Evolutionary conservation across 2,329 filamentous ascomycete species (phyloP).

Genomic region (Fusarium cyanostomum): DNA sequence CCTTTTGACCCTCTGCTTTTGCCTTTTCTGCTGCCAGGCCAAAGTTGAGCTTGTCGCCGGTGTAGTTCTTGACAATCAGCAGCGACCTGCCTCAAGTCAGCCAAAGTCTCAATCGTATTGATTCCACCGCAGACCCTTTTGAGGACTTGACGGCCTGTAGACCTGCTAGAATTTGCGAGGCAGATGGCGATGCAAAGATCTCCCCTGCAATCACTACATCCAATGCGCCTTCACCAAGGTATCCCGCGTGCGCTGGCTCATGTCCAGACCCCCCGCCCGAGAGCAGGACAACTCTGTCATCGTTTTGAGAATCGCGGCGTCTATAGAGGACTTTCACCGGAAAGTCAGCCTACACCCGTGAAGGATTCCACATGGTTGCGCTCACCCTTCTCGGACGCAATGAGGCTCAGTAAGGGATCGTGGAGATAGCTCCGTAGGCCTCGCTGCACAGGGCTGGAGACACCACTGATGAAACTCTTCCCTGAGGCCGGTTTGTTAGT

Average conservation of each 20-base stretch:
- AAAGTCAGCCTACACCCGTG: background rate
- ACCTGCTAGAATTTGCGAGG: slow-evolving; percentile 36
- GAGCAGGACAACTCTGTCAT: slow-evolving; percentile 34
- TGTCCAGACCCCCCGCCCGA: slow-evolving; percentile 40
- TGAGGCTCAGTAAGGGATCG: slow-evolving; percentile 35
- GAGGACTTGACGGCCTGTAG: slow-evolving; percentile 35
- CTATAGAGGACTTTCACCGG: slow-evolving; percentile 33
- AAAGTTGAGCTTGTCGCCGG: slow-evolving; percentile 44
- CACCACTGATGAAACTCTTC: slow-evolving; percentile 39
- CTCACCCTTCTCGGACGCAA: slow-evolving; percentile 35
- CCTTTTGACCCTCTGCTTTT: slow-evolving; percentile 37
- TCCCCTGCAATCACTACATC: slow-evolving; percentile 38
- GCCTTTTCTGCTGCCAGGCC: slow-evolving; percentile 44
- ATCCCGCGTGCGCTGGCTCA: slow-evolving; percentile 40
- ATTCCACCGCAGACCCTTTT: slow-evolving; percentile 9
- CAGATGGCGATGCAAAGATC: slow-evolving; percentile 40
- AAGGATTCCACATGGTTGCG: fast-evolving
- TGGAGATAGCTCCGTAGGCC: slow-evolving; percentile 36
- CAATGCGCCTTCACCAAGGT: slow-evolving; percentile 36
- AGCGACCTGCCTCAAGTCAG: slow-evolving; percentile 23
- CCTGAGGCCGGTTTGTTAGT: slow-evolving; percentile 9
- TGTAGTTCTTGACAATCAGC: slow-evolving; percentile 44
- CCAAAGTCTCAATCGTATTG: background rate
- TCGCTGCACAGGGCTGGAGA: slow-evolving; percentile 32
- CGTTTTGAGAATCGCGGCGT: slow-evolving; percentile 9